These are phyloP conservation scores for Pestalotiopsis sp. DNA, from an alignment of 2,329 filamentous ascomycete species.

Conservation along the genomic window DNA sequence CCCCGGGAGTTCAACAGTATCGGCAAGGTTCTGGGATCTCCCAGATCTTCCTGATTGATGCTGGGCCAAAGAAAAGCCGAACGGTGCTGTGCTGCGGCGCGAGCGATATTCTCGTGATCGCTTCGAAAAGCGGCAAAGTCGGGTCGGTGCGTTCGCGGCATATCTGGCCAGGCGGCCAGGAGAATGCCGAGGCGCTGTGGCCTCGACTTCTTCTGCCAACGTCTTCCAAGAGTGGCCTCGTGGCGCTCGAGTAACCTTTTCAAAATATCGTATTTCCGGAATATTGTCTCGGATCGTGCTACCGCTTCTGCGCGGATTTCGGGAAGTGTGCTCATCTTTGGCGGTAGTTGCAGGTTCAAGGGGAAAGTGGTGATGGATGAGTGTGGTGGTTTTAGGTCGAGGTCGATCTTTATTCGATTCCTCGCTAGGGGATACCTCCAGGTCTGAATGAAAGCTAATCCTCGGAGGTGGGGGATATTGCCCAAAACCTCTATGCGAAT, in stretches of 20 bases:
- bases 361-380: no score
- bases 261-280: neutral
- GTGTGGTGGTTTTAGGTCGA: no score
- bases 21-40: slow-evolving; percentile 42
- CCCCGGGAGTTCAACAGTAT: slow-evolving; percentile 57
- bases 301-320: neutral
- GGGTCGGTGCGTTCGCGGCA: slow-evolving; percentile 51
- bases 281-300: neutral
- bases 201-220: slow-evolving; percentile 57
- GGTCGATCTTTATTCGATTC: no score
- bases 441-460: no score
- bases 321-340: neutral
- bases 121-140: slow-evolving; percentile 46
- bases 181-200: slow-evolving; percentile 46
- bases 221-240: slow-evolving; percentile 51
- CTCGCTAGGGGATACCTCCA: no score
- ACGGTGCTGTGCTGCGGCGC: slow-evolving; percentile 22
- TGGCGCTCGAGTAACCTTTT: slow-evolving; percentile 49
- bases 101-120: slow-evolving; percentile 18
- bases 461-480: no score
- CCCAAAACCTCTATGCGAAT: no score
- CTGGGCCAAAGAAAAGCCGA: slow-evolving; percentile 51
- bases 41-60: slow-evolving; percentile 61
- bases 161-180: slow-evolving; percentile 49
- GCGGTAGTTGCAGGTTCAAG: neutral